Conservation (phyloP, 345 rosid genomes). For the Syzygium aromaticum region DNA sequence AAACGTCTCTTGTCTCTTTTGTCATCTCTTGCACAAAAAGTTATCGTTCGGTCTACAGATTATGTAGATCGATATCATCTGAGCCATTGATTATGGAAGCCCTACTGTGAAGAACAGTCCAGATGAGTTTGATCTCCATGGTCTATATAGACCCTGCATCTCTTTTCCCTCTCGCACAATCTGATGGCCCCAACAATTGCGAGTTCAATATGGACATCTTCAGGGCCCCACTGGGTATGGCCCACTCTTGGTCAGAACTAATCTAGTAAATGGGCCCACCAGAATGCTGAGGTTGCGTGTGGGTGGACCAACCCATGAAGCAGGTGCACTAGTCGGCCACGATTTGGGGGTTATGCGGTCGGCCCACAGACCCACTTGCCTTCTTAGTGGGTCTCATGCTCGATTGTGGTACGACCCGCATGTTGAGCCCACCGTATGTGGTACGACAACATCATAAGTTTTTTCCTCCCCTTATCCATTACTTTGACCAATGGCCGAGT, state of each 20-base stretch:
- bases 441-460: background rate
- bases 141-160: background rate
- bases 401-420: too few relatives aligned
- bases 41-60: accelerated
- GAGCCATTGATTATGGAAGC: background rate
- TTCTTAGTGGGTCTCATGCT: too few relatives aligned
- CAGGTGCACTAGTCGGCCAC: background rate
- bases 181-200: background rate
- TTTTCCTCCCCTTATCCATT: background rate
- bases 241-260: background rate
- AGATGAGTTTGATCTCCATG: background rate
- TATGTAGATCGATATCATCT: background rate
- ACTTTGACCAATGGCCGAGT: background rate
- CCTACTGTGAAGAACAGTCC: background rate
- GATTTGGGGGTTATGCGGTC: background rate
- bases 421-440: background rate
- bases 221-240: background rate
- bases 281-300: background rate
- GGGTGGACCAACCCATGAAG: background rate
- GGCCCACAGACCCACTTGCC: background rate
- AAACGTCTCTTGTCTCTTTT: background rate
- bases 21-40: background rate
- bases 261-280: background rate
- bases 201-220: background rate
- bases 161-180: background rate